These are phyloP conservation scores for Pochonia chlamydosporia DNA, from an alignment of 2,329 filamentous ascomycete genomes.

Conservation along the genomic window DNA sequence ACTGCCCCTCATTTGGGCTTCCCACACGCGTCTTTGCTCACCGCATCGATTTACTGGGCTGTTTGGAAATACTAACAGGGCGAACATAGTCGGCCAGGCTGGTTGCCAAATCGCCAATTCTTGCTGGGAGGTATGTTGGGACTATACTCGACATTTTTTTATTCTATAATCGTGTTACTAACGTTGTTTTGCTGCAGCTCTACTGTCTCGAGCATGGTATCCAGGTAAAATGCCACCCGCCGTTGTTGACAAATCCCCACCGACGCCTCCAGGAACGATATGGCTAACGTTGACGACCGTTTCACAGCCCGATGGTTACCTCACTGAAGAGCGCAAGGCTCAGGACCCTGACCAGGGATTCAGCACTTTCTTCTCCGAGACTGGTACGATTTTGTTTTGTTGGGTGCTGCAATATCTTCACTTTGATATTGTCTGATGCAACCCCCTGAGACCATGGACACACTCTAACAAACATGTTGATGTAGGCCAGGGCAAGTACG, in stretches of 20 bases:
- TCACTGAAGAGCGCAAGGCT: conserved; percentile 96
- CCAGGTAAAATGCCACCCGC: conserved; percentile 58
- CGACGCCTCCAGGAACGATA: conserved; percentile 1
- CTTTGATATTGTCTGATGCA: conserved; percentile 4
- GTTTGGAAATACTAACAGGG: conserved; percentile 42
- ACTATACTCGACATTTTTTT: background rate
- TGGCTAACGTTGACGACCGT: conserved; percentile 6
- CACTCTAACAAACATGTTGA: conserved; percentile 4
- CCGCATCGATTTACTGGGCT: conserved; percentile 1
- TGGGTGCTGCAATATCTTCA: background rate
- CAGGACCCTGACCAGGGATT: conserved; percentile 93
- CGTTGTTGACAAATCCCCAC: conserved; percentile 8
- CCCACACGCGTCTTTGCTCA: conserved; percentile 13
- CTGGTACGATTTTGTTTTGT: conserved; percentile 55
- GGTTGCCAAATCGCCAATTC: conserved; percentile 99
- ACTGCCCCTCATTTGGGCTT: conserved; percentile 23
- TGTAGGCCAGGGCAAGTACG: conserved; percentile 94
- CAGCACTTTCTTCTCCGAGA: conserved; percentile 99
- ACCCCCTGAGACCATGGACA: background rate
- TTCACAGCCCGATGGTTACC: conserved; percentile 87
- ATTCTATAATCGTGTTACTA: conserved; percentile 15
- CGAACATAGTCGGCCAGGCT: conserved; percentile 86
- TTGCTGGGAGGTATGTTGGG: conserved; percentile 92
- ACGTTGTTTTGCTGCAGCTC: conserved; percentile 55
- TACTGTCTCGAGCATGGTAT: conserved; percentile 99